Base-by-base conservation (phyloP, 2,329 filamentous ascomycete species). In the Colletotrichum magnum region DNA sequence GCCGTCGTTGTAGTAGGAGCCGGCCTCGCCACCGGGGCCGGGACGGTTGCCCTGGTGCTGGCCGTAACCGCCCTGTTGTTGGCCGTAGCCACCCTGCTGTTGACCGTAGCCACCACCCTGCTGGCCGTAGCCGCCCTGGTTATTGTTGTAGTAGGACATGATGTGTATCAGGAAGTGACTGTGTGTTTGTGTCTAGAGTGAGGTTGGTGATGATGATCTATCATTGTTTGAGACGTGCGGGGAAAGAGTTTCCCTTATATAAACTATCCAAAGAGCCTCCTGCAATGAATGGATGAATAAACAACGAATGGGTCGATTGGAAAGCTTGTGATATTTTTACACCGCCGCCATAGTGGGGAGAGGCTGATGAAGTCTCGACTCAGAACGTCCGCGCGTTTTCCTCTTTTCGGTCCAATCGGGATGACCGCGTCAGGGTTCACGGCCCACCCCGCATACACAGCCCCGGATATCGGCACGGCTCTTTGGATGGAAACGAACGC, bases 301-400 rank as follows among this genome's bases (percentile, higher is more conserved):
- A 32, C 28, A 47, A 47, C 43, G 43, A 18, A 47, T 59, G 50
- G 66, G 36, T 61, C 56, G 45, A 66, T 53, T 13, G n/a, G 56
- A 60, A 62, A 69, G 66, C 66, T 57, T 66, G 66, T 66, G 66
- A 69, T 54, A 57, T 57, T 57, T 66, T 66, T 61, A 69, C 67
- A 69, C 67, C 67, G 62, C 66, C 66, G 62, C 67, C 62, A 47
- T 52, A 21, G 67, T 67, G 67, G 67, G 45, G 67, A 61, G 67
- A 61, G 56, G 36, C 67, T 69, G 48, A 69, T 66, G 50, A 61
- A 69, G 67, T 47, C 56, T 66, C 56, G 62, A 69, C 62, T 56
- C 56, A 66, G 41, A 57, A 56, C 28, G 67, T 69, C 67, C 67
- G 62, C 67, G 67, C 67, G 67, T 69, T 62, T 52, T 57, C 45